Evolutionary conservation across 2,329 filamentous ascomycete species (phyloP).

Genomic region (Cadophora malorum): DNA sequence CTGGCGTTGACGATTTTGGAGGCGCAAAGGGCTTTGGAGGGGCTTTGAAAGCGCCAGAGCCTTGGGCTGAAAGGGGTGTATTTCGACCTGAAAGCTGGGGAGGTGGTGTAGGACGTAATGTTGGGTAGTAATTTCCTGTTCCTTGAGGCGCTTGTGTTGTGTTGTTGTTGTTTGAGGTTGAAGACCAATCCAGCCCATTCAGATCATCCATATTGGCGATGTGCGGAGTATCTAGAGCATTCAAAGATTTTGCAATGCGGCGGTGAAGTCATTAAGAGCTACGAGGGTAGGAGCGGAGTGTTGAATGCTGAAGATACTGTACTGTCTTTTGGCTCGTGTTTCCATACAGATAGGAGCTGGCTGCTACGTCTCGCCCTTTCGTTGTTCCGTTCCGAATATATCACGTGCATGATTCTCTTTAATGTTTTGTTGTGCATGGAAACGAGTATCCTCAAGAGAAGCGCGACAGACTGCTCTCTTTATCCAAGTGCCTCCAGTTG

Average conservation of each 20-base stretch:
- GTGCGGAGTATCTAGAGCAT: conserved; percentile 25
- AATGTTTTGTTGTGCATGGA: neutral
- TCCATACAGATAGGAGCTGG: neutral
- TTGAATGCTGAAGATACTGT: neutral
- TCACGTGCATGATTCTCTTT: neutral
- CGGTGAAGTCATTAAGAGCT: conserved; percentile 32
- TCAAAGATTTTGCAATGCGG: conserved; percentile 19
- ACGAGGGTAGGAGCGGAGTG: neutral
- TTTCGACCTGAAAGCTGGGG: conserved; percentile 60
- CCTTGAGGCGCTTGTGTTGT: conserved; percentile 53
- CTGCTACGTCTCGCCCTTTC: neutral
- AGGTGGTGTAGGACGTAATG: conserved; percentile 57
- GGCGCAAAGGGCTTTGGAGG: conserved; percentile 46
- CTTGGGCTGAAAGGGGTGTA: conserved; percentile 55
- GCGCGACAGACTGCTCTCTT: neutral
- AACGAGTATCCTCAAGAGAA: neutral
- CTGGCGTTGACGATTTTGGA: conserved; percentile 55
- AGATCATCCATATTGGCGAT: conserved; percentile 64
- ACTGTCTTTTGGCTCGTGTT: neutral
- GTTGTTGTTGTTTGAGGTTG: conserved; percentile 46
- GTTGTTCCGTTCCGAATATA: neutral
- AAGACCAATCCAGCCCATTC: conserved; percentile 64
- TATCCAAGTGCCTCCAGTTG: neutral
- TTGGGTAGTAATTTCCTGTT: conserved; percentile 52
- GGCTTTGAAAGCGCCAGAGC: conserved; percentile 49